Evolutionary conservation across 192 early-diverging fungal species (phyloP), one percentile per base, ranked within the genome.

Genomic region (Diversispora eburnea): DNA sequence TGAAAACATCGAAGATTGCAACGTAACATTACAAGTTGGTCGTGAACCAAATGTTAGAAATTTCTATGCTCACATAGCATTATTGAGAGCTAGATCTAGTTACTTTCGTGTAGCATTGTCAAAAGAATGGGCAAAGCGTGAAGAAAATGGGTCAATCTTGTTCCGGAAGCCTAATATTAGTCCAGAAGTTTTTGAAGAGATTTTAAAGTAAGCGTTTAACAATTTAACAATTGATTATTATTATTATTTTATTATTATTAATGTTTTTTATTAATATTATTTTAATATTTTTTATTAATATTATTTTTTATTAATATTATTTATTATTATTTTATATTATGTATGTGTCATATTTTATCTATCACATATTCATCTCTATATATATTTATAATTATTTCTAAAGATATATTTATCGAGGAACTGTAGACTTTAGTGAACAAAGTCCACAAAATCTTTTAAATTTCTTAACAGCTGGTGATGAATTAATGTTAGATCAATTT

Each of bases 41-140:
- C 10, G 47, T 12, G 25, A 25, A 19, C 46, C 46, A 5, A n/a
- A 48, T 25, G 43, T 67, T 9, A 17, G 43, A 48, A 51, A 41
- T 19, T 67, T 67, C 12, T 17, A 48, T 19, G 64, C 43, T 48
- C 64, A 67, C 47, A 39, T 39, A 47, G 45, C 48, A 19, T 47
- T 67, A n/a, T 67, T 67, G 43, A 46, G 48, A n/a, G 48, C 45
- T 9, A 67, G 64, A 48, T 67, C 22, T n/a, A n/a, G 13, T 67
- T 67, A 67, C 7, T 67, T 67, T 67, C 41, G 47, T 22, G 45
- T 20, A 17, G 64, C 64, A 25, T 51, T 67, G 10, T 45, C 64
- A 45, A 67, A 51, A 17, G 17, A 20, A 39, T 67, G 64, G 64
- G 43, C 43, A 67, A 67, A 67, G n/a, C 25, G 25, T 33, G 39